Evolutionary conservation across 2,329 filamentous ascomycete species (phyloP).

Genomic region (Epichloe hybrida): DNA sequence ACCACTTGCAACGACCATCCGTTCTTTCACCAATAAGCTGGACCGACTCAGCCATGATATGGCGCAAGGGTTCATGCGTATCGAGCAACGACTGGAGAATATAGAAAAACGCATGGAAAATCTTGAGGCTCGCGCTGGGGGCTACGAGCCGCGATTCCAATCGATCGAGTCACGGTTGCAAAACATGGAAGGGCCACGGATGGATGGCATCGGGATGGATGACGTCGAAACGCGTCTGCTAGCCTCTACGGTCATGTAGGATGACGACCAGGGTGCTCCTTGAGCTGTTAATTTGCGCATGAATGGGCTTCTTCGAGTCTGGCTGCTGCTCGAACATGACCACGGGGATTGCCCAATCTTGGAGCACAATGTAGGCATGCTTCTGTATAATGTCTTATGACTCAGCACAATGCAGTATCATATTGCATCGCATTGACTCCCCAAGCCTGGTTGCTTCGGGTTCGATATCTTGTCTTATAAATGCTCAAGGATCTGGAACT

Average conservation of each 20-base stretch:
- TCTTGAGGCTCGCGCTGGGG: conserved; percentile 32
- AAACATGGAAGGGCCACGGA: conserved; percentile 27
- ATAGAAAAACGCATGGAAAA: conserved; percentile 43
- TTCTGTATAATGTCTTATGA: not conserved
- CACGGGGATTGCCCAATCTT: not conserved
- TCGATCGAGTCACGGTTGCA: conserved; percentile 28
- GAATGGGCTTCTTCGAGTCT: too few relatives aligned
- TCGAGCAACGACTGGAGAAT: conserved; percentile 35
- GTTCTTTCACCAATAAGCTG: conserved; percentile 45
- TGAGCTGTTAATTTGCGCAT: not conserved
- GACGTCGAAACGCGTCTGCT: conserved; percentile 31
- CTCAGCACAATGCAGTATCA: not conserved
- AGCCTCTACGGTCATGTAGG: conserved; percentile 30
- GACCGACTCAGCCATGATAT: conserved; percentile 46
- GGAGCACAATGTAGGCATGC: not conserved
- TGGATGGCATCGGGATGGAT: conserved; percentile 31
- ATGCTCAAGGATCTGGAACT: not conserved
- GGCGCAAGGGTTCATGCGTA: conserved; percentile 35
- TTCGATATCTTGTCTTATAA: not conserved
- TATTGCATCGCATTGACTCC: not conserved
- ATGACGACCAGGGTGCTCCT: conserved; percentile 3
- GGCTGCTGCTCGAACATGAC: not conserved
- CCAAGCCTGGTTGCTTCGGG: not conserved
- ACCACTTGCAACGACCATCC: conserved; percentile 42
- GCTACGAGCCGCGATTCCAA: conserved; percentile 32